These are phyloP conservation scores for Tubosaeta brunneosetosa DNA, from an alignment of 768 basidiomycete genomes.

Conservation along the genomic window DNA sequence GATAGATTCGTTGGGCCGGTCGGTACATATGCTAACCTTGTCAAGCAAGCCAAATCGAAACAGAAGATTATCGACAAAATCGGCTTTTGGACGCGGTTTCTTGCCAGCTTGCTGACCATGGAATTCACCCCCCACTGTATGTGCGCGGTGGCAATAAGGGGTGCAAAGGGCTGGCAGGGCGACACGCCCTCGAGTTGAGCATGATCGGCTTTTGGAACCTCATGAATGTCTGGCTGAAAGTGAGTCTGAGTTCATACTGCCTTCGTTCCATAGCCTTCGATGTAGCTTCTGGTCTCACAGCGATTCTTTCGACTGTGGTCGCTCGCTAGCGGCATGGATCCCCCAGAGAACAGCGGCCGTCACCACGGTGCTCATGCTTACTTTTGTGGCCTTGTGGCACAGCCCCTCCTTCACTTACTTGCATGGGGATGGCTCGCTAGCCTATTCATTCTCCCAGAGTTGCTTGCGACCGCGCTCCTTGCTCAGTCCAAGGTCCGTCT, in stretches of 20 bases:
- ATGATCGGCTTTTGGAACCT: constrained; percentile 98
- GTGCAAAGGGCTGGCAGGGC: constrained; percentile 75
- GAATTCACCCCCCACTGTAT: constrained; percentile 90
- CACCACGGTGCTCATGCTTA: constrained; percentile 79
- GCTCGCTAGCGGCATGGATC: constrained; percentile 79
- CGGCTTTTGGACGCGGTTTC: constrained; percentile 67
- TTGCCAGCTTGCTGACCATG: constrained; percentile 73
- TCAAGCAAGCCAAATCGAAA: constrained; percentile 98
- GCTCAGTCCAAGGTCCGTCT: constrained; percentile 56
- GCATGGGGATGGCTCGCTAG: constrained; percentile 97
- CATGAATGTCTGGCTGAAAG: constrained; percentile 95
- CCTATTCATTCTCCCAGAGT: constrained; percentile 85
- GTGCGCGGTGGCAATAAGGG: constrained; percentile 97
- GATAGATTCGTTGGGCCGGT: constrained; percentile 94
- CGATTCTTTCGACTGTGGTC: constrained; percentile 97
- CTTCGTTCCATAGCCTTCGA: neutral
- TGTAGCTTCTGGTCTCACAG: constrained; percentile 88
- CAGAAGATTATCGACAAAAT: constrained; percentile 99
- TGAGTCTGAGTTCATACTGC: constrained; percentile 27
- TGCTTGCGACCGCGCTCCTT: constrained; percentile 56
- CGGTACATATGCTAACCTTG: constrained; percentile 98
- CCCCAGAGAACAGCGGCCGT: constrained; percentile 84
- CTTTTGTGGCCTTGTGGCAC: constrained; percentile 98
- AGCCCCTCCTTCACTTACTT: constrained; percentile 83
- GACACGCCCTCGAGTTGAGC: constrained; percentile 71